A percentile compares a stretch with the other conserved stretches of the same genome.
Evolutionary conservation across 208 protist genomes (phyloP).

Genomic region (Leishmania amazonensis): DNA sequence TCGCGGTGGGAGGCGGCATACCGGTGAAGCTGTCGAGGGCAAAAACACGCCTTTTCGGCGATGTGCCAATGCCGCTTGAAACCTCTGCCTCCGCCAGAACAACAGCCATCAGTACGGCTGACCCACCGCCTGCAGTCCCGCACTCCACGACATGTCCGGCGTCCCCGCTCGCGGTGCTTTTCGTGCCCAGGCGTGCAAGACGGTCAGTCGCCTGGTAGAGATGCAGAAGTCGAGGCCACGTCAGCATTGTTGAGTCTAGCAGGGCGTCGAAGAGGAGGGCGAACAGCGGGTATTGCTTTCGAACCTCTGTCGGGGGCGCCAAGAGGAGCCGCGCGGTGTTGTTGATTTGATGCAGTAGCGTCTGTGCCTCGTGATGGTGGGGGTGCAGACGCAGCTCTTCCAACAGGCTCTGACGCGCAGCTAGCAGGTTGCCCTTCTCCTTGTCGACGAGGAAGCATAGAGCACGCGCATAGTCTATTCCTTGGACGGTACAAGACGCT

Average conservation of each 20-base stretch:
- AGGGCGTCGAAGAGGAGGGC: slow-evolving; percentile 68
- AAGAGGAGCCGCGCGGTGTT: slow-evolving; percentile 35
- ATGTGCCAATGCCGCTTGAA: not conserved
- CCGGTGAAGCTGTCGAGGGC: slow-evolving; percentile 74
- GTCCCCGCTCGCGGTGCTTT: not conserved
- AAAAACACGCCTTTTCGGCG: slow-evolving; percentile 43
- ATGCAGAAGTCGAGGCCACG: slow-evolving; percentile 69
- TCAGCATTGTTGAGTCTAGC: slow-evolving; percentile 80
- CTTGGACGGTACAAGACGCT: slow-evolving; percentile 5
- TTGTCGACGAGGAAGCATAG: slow-evolving; percentile 60
- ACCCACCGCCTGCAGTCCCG: slow-evolving; percentile 70
- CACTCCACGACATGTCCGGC: slow-evolving; percentile 69
- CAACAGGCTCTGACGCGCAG: slow-evolving; percentile 70
- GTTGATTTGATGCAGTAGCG: slow-evolving; percentile 62
- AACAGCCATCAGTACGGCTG: slow-evolving; percentile 71
- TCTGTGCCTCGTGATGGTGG: slow-evolving; percentile 25
- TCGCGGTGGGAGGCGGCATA: slow-evolving; percentile 61
- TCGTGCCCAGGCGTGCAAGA: slow-evolving; percentile 14
- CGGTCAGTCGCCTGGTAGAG: slow-evolving; percentile 43
- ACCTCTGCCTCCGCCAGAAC: slow-evolving; percentile 35
- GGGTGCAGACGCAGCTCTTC: slow-evolving; percentile 74
- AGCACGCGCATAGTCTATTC: slow-evolving; percentile 72
- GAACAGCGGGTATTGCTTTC: slow-evolving; percentile 58
- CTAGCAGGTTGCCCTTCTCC: slow-evolving; percentile 32
- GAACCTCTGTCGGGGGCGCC: slow-evolving; percentile 51